Percentiles rank a stretch among this genome's conserved stretches.
These are phyloP conservation scores for Podaxis carcinomalis DNA, from an alignment of 768 basidiomycete species.

Conservation along the genomic window DNA sequence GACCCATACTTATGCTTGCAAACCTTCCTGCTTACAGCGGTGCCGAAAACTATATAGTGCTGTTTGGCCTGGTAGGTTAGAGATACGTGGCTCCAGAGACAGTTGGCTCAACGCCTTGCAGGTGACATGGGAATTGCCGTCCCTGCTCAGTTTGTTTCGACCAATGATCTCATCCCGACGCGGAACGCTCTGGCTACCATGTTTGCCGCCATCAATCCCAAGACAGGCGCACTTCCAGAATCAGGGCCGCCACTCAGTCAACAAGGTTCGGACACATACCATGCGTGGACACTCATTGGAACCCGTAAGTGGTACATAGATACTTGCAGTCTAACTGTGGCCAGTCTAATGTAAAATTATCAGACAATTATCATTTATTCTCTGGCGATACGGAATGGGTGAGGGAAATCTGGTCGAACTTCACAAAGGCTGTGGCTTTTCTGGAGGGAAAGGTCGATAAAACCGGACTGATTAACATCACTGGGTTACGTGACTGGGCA, in stretches of 20 bases:
- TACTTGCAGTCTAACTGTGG: background rate
- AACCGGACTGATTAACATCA: slow-evolving; percentile 50
- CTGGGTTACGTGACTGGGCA: slow-evolving; percentile 56
- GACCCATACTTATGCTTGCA: background rate
- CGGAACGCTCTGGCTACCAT: slow-evolving; percentile 54
- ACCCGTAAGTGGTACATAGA: slow-evolving; percentile 28
- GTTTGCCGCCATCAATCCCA: slow-evolving; percentile 49
- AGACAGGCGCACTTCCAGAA: slow-evolving; percentile 51
- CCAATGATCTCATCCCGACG: slow-evolving; percentile 52
- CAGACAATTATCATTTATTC: slow-evolving; percentile 54
- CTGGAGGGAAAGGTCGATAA: slow-evolving; percentile 47
- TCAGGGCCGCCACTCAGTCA: slow-evolving; percentile 46
- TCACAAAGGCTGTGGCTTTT: slow-evolving; percentile 52
- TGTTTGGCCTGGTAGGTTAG: slow-evolving; percentile 48
- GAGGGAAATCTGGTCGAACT: slow-evolving; percentile 47
- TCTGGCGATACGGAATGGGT: slow-evolving; percentile 51
- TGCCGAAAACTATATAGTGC: slow-evolving; percentile 26
- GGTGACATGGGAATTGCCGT: slow-evolving; percentile 65
- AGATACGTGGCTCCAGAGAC: background rate
- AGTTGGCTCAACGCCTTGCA: slow-evolving; percentile 10
- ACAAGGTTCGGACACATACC: slow-evolving; percentile 50
- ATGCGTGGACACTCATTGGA: slow-evolving; percentile 60
- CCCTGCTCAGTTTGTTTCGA: slow-evolving; percentile 57
- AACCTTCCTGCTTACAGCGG: background rate
- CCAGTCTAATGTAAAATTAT: background rate